Evolutionary conservation across 2,329 filamentous ascomycete species (phyloP), one percentile per base, ranked within the genome.

Genomic region (Penicillium capsulatum): DNA sequence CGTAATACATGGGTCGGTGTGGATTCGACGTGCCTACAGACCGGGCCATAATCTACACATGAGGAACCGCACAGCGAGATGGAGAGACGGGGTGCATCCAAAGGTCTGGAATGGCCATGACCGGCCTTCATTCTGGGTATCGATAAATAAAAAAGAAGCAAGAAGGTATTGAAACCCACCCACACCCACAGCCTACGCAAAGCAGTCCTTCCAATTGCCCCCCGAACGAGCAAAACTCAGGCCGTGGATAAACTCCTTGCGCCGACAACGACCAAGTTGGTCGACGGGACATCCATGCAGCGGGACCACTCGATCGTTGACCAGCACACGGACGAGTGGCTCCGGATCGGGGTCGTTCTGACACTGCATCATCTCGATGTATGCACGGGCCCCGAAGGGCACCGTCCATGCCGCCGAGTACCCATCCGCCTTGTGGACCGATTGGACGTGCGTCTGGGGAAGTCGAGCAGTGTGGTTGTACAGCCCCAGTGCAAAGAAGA

Each of bases 361-460:
- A 9, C 90, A 96, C 29, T 65, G 66, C 77, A 95, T 81, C 73
- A 91, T 92, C 73, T 96, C 90, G 24, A 96, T 79, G 61, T 94
- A 94, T 63, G 88, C 77, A 36, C 89, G 74, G 13, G 79, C 82
- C 0, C 76, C 86, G 65, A 96, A 95, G 0, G 90, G 86, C 13
- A 94, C 87, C 0, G 80, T 78, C 83, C 85, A 91, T 10, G 82
- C 76, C 0, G 87, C 79, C 8, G 84, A 82, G 61, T 80, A 95
- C 3, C 87, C 86, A 22, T 77, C 72, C 1, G 76, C 75, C 41
- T 22, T 22, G 5, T 22, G 5, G 19, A 9, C 19, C 5, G 19
- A 22, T 22, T 22, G 19, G 19, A 22, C 19, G 9, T 22, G 19
- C 5, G 19, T 69, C 15, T 72, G 74, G 2, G 75, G 72, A 15